phyloP scores from a whole-genome alignment of 257 asterid genomes.

The Linaria vulgaris region DNA sequence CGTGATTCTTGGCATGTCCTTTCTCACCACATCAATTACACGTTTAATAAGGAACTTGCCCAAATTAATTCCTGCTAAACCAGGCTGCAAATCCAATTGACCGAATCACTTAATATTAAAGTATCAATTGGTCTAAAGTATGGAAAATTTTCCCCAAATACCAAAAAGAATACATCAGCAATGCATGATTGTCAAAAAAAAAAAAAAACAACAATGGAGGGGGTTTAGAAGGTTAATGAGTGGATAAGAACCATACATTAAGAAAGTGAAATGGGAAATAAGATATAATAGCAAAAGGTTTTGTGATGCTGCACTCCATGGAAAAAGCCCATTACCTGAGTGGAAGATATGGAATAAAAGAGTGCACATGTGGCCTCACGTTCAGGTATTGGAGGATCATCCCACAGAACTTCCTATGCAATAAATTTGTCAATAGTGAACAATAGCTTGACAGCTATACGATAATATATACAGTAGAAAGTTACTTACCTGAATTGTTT shows the following conservation, averaged over 20 bases:
- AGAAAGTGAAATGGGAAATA: no score
- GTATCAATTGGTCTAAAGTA: background rate
- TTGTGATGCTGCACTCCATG: no score
- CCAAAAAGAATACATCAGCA: background rate
- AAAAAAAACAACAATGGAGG: no score
- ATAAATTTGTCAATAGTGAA: slow-evolving; percentile 26
- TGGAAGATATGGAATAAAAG: slow-evolving; percentile 94
- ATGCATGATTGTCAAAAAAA: no score
- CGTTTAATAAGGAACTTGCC: slow-evolving; percentile 95
- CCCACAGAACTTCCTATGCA: slow-evolving; percentile 89
- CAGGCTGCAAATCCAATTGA: slow-evolving; percentile 61
- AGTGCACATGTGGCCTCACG: slow-evolving; percentile 85
- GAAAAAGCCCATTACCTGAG: slow-evolving; percentile 57
- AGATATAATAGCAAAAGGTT: slow-evolving; percentile 3
- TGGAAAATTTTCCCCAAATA: background rate
- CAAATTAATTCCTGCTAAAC: slow-evolving; percentile 89
- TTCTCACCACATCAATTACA: slow-evolving; percentile 87
- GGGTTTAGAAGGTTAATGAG: no score
- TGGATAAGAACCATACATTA: no score
- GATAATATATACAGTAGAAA: slow-evolving; percentile 19
- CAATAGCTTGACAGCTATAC: slow-evolving; percentile 11
- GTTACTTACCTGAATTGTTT: slow-evolving; percentile 70
- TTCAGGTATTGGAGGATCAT: slow-evolving; percentile 88
- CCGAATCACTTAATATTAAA: background rate
- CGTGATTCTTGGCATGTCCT: slow-evolving; percentile 75